Conservation (phyloP, 129 eudicot genomes). For the Daucus carota region DNA sequence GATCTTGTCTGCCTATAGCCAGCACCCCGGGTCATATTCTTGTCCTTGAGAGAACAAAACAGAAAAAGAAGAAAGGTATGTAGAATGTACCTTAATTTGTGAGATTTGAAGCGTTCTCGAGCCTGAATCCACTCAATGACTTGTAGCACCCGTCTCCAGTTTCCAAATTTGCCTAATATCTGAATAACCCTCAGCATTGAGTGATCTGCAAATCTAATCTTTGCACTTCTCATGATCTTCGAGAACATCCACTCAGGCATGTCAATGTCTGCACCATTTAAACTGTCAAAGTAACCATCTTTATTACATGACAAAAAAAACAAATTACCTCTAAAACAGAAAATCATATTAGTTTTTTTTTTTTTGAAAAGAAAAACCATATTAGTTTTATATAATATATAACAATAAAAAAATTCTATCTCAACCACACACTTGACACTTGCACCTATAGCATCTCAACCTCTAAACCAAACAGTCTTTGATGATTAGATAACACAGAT, state of each 20-base stretch:
- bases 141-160: slow-evolving; percentile 91
- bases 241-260: slow-evolving; percentile 95
- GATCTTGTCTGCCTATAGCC: too few relatives aligned
- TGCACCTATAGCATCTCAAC: not conserved
- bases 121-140: slow-evolving; percentile 86
- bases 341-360: too few relatives aligned
- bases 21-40: too few relatives aligned
- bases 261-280: slow-evolving; percentile 79
- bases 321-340: not conserved
- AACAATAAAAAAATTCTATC: not conserved
- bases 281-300: slow-evolving; percentile 50
- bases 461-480: not conserved
- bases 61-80: not conserved
- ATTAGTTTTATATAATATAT: not conserved
- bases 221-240: slow-evolving; percentile 83
- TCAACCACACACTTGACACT: not conserved
- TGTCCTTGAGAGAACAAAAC: not conserved
- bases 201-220: slow-evolving; percentile 78
- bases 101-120: slow-evolving; percentile 85
- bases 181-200: slow-evolving; percentile 74
- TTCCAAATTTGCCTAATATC: slow-evolving; percentile 80
- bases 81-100: slow-evolving; percentile 47
- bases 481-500: not conserved
- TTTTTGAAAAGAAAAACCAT: too few relatives aligned
- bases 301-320: slow-evolving; percentile 18